Evolutionary conservation across 225 moss, liverwort and hornwort genomes (phyloP), one percentile per base, ranked within the genome.

Genomic region (Marchantia polymorpha): DNA sequence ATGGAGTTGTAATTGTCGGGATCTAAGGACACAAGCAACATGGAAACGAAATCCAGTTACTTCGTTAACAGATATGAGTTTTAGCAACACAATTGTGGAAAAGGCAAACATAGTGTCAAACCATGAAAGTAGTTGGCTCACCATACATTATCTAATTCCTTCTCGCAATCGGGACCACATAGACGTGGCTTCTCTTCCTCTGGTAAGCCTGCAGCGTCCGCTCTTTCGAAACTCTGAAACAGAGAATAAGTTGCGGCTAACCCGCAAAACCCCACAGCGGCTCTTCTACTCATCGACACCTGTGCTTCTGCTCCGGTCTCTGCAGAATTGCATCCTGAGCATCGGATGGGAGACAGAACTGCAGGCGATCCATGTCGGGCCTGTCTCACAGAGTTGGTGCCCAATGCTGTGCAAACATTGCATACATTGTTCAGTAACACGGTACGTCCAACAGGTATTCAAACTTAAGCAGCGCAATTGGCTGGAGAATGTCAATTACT

Each of bases 61-160:
- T 39, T 39, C 39, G 39, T 39, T 39, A 30, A 22, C 27, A 75
- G 16, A 59, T 9, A 5, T 75, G 39, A 59, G 31, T 20, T 56
- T 19, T 11, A 12, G 20, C 19, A 46, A 7, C 11, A 26, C 2
- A 1, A 26, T 15, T 23, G 26, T 64, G 10, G 11, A 9, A 3
- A 64, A 9, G 7, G 64, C 64, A 23, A 12, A 46, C 25, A 73
- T 27, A 53, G 26, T 29, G 0, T 12, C 6, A 53, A 16, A 54
- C 26, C 12, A 2, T 39, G 22, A 39, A 63, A 11, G 50, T 66
- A 64, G 73, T 31, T 74, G 82, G 61, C 77, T 78, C 81, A 78
- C 80, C 90, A 82, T 87, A 97, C 97, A 83, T 80, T 92, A 63
- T 93, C 97, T 58, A 97, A 85, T 51, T 89, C 92, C 82, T 91